Percentiles rank a stretch among this genome's conserved stretches.
phyloP scores from a whole-genome alignment of 2,329 filamentous ascomycete species.

The Cordyceps cicadae region DNA sequence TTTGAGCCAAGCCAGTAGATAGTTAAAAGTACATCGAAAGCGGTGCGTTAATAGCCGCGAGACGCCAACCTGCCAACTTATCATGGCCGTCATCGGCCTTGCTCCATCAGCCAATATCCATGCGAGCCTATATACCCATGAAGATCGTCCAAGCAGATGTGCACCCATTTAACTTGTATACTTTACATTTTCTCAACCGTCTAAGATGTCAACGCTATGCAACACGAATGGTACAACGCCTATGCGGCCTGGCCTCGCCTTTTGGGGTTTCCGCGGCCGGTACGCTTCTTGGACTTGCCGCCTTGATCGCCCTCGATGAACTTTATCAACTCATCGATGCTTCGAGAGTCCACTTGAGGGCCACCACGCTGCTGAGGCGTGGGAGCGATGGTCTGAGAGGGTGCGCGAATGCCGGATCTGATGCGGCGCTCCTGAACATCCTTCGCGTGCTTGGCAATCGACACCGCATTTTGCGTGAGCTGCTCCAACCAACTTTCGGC shows the following conservation, averaged over 20 bases:
- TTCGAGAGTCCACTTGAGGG: constrained; percentile 60
- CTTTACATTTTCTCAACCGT: constrained; percentile 11
- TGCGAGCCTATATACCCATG: neutral
- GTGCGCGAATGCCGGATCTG: constrained; percentile 53
- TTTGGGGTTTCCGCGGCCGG: constrained; percentile 48
- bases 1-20: neutral
- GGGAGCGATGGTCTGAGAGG: constrained; percentile 22
- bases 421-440: constrained; percentile 69
- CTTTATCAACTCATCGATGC: constrained; percentile 85
- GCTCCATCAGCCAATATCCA: constrained; percentile 1
- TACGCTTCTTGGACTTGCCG: constrained; percentile 48
- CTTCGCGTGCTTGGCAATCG: constrained; percentile 88
- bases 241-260: constrained; percentile 30
- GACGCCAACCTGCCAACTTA: neutral
- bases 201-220: neutral
- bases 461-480: constrained; percentile 89
- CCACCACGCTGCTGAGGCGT: constrained; percentile 23
- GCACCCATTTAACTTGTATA: neutral
- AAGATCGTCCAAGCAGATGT: neutral
- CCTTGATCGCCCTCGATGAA: constrained; percentile 78
- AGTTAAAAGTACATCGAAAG: constrained; percentile 7
- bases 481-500: constrained; percentile 95
- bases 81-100: neutral
- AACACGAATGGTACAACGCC: constrained; percentile 2
- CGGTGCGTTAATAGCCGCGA: constrained; percentile 1